Evolutionary conservation across 164 flowering plant species (phyloP), one percentile per base, ranked within the genome.

Genomic region (Sedum album): DNA sequence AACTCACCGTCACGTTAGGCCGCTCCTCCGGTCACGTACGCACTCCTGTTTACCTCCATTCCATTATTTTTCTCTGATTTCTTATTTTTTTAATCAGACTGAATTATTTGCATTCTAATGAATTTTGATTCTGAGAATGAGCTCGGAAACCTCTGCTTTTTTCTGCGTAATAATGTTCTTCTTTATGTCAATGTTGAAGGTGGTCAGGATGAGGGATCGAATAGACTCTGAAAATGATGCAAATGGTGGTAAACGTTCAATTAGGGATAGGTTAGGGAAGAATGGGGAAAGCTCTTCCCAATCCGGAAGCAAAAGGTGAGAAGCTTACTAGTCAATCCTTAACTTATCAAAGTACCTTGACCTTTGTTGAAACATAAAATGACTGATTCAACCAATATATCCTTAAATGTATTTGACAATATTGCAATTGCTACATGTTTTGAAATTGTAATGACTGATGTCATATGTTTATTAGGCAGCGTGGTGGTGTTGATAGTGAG

Each of bases 1-100:
- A 75, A 44, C 74, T 82, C 72, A 80, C 83, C 69, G 77, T 80
- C 68, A 82, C 85, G 55, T 73, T 80, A 20, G 83, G 82, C 13
- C 79, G 83, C 74, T 31, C 78, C 74, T 31, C 78, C 39, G 85
- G 83, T 60, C 82, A 77, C 75, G 85, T 82, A 53, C 36, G 26
- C 42, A 6, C 18, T 44, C 31, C 66, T 55, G n/a, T n/a, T n/a
- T n/a, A n/a, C n/a, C 5, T 25, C 20, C 61, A 1, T 15, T 30
- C 42, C 53, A 21, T 20, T 0, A 31, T 0, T 36, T 36, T 28
- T 15, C 0, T 57, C 5, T 26, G 23, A 31, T 31, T 7, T 0
- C 25, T 20, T 57, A 60, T 10, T 2, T 39, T 31, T 46, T 31
- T 2, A 35, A 0, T 33, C 1, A 10, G 62, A n/a, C 36, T 53